A percentile compares a stretch with the other conserved stretches of the same genome.
These are phyloP conservation scores for sorghum (Sorghum bicolor) DNA, from an alignment of 176 grass and related monocot genomes.

Conservation along the genomic window Sorghum_bicolor_NCBIv3 NC_012875.2:56565501-56566000, in stretches of 20 bases:
- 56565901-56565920: too few species aligned
- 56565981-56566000: not conserved
- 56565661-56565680: constrained; percentile 20
- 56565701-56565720: not conserved
- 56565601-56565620: not conserved
- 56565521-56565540: constrained; percentile 2
- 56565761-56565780: too few species aligned
- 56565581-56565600: not conserved
- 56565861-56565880: too few species aligned
- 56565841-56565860: too few species aligned
- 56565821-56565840: too few species aligned
- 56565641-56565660: not conserved
- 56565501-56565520: constrained; percentile 30
- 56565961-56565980: not conserved
- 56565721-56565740: not conserved
- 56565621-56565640: not conserved
- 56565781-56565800: too few species aligned
- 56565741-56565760: too few species aligned
- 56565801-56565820: too few species aligned
- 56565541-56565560: not conserved
- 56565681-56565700: not conserved
- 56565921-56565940: not conserved
- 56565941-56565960: not conserved
- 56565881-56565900: too few species aligned
- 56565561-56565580: constrained; percentile 3